Conservation (phyloP, 371 early-diverging fungal genomes). For the Apophysomyces ossiformis region DNA sequence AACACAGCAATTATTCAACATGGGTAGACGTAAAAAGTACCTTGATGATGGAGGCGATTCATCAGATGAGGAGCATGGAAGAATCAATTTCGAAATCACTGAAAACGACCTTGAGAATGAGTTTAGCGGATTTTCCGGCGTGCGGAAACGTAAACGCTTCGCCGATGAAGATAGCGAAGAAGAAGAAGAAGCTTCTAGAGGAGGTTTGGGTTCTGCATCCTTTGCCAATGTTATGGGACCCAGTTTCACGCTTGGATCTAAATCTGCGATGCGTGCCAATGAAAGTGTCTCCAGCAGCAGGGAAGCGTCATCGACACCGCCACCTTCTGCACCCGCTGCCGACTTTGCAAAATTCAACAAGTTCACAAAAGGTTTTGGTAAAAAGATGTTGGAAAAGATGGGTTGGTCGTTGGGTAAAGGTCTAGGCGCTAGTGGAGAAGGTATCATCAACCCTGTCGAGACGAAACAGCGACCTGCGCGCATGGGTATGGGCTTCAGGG, state of each 20-base stretch:
- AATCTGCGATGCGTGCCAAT: not conserved
- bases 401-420: slow-evolving; percentile 78
- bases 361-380: slow-evolving; percentile 74
- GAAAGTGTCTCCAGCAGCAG: slow-evolving; percentile 12
- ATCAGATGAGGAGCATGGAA: slow-evolving; percentile 46
- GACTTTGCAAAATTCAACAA: slow-evolving; percentile 84
- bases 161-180: slow-evolving; percentile 43
- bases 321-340: slow-evolving; percentile 41
- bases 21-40: slow-evolving; percentile 47
- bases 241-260: slow-evolving; percentile 10
- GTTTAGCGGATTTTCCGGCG: slow-evolving; percentile 43
- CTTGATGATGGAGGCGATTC: slow-evolving; percentile 55
- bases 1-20: not conserved
- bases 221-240: slow-evolving; percentile 1
- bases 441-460: slow-evolving; percentile 90
- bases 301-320: slow-evolving; percentile 19
- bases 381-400: slow-evolving; percentile 85
- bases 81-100: slow-evolving; percentile 45
- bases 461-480: slow-evolving; percentile 79
- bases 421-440: slow-evolving; percentile 80
- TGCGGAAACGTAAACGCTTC: slow-evolving; percentile 26
- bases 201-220: slow-evolving; percentile 25
- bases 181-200: slow-evolving; percentile 28
- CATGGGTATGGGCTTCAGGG: slow-evolving; percentile 82
- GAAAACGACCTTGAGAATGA: slow-evolving; percentile 50